Percentiles rank a stretch among this genome's conserved stretches.
phyloP scores from a whole-genome alignment of 169 alveolate species.

The Plasmodium chabaudi region DNA sequence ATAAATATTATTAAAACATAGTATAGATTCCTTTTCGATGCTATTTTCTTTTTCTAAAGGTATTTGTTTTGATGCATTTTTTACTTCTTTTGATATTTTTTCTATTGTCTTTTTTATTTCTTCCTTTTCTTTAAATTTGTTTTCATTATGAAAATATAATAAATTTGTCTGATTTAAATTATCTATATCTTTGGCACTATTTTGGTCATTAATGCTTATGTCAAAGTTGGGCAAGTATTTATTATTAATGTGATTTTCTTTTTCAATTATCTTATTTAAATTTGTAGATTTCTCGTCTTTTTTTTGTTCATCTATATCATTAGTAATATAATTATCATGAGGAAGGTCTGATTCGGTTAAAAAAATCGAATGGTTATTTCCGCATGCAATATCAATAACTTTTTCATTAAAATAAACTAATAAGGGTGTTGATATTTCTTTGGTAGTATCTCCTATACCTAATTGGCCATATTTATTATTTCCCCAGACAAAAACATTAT shows the following conservation, averaged over 20 bases:
- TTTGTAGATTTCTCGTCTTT: neutral
- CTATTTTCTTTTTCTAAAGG: neutral
- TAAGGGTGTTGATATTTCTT: constrained; percentile 60
- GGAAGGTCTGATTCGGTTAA: constrained; percentile 41
- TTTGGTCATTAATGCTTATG: constrained; percentile 46
- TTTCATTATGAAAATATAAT: neutral
- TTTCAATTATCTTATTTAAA: neutral
- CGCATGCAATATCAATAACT: constrained; percentile 70
- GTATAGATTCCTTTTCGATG: neutral
- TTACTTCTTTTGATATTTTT: neutral
- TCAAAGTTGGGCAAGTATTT: constrained; percentile 19
- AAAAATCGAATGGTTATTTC: constrained; percentile 61
- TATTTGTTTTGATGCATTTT: neutral
- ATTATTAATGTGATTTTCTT: constrained; percentile 6
- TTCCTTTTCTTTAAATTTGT: neutral
- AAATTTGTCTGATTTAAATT: neutral
- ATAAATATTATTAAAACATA: neutral
- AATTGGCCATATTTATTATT: constrained; percentile 94
- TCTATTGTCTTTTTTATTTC: neutral
- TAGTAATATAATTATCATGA: neutral
- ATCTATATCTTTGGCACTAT: neutral
- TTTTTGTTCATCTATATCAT: constrained; percentile 8
- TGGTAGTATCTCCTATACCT: constrained; percentile 82
- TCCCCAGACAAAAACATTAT: constrained; percentile 95
- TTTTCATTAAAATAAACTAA: constrained; percentile 61